Percentiles rank a stretch among this genome's conserved stretches.
Conservation (phyloP, 164 flowering plant genomes). For the Tetracentron sinense region DNA sequence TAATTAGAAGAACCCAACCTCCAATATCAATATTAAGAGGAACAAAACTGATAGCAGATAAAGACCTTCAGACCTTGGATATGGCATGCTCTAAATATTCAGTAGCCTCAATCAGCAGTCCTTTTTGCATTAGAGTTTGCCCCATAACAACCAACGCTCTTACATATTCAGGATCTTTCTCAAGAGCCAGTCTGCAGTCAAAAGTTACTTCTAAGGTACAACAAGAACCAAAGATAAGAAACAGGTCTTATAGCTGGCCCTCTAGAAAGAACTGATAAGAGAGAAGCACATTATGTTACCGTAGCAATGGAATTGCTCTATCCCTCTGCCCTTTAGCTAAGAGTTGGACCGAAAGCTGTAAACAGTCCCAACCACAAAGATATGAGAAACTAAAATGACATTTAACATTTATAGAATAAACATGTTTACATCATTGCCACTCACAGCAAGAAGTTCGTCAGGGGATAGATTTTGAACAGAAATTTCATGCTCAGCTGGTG, state of each 20-base stretch:
- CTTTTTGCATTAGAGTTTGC: constrained; percentile 52
- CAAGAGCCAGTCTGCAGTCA: constrained; percentile 61
- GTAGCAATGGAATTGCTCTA: constrained; percentile 50
- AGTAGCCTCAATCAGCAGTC: constrained; percentile 41
- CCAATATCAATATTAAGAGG: background rate
- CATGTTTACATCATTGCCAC: constrained; percentile 17
- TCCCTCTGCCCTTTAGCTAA: constrained; percentile 49
- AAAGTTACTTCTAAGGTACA: constrained; percentile 6
- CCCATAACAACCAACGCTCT: constrained; percentile 67
- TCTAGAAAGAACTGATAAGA: background rate
- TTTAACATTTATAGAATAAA: background rate
- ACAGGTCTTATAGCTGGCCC: background rate
- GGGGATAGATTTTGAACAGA: constrained; percentile 44
- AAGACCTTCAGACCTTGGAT: constrained; percentile 52
- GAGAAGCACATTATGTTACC: constrained; percentile 35
- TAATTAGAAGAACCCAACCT: background rate
- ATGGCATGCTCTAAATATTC: constrained; percentile 63
- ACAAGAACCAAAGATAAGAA: background rate
- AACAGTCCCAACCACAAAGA: constrained; percentile 12
- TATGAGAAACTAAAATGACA: constrained; percentile 3
- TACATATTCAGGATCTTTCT: constrained; percentile 68
- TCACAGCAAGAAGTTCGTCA: constrained; percentile 58
- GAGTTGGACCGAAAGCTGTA: constrained; percentile 56
- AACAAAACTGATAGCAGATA: background rate
- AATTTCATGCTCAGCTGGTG: constrained; percentile 18